Evolutionary conservation across 148 eudicot genomes (phyloP).

Genomic region (Vaccinium vitisidaea): DNA sequence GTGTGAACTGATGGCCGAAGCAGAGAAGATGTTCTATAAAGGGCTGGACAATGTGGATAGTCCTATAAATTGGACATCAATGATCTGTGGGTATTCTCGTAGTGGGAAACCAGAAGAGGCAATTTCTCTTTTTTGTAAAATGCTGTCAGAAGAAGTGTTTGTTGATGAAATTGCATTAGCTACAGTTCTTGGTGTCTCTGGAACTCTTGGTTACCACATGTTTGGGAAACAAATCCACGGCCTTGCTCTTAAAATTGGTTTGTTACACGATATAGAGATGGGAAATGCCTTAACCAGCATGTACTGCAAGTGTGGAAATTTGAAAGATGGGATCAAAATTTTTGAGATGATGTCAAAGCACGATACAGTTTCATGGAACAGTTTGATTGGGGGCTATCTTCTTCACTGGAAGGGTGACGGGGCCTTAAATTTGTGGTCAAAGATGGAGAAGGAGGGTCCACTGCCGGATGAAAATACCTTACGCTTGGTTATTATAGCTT

Average conservation of each 20-base stretch:
- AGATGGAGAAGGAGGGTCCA: slow-evolving; percentile 42
- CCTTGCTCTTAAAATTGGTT: slow-evolving; percentile 49
- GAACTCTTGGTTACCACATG: slow-evolving; percentile 56
- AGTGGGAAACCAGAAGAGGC: slow-evolving; percentile 70
- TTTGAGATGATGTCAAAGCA: slow-evolving; percentile 47
- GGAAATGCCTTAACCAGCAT: slow-evolving; percentile 70
- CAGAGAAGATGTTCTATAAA: slow-evolving; percentile 51
- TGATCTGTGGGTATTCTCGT: slow-evolving; percentile 82
- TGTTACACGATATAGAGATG: slow-evolving; percentile 43
- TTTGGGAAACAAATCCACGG: slow-evolving; percentile 75
- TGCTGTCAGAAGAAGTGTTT: slow-evolving; percentile 30
- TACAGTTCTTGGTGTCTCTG: slow-evolving; percentile 61
- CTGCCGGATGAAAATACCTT: slow-evolving; percentile 57
- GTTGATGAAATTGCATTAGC: slow-evolving; percentile 63
- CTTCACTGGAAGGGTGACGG: slow-evolving; percentile 76
- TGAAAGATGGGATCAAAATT: slow-evolving; percentile 48
- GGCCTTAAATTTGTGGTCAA: slow-evolving; percentile 60
- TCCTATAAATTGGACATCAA: slow-evolving; percentile 55
- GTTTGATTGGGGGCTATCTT: slow-evolving; percentile 66
- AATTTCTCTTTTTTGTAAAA: slow-evolving; percentile 43
- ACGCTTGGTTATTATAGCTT: slow-evolving; percentile 58
- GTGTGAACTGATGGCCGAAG: slow-evolving; percentile 75
- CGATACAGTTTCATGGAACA: slow-evolving; percentile 80
- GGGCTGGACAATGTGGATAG: slow-evolving; percentile 24
- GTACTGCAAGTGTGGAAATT: slow-evolving; percentile 75